phyloP scores from a whole-genome alignment of 805 yeast genomes.

The Monosporozyma aerobia region DNA sequence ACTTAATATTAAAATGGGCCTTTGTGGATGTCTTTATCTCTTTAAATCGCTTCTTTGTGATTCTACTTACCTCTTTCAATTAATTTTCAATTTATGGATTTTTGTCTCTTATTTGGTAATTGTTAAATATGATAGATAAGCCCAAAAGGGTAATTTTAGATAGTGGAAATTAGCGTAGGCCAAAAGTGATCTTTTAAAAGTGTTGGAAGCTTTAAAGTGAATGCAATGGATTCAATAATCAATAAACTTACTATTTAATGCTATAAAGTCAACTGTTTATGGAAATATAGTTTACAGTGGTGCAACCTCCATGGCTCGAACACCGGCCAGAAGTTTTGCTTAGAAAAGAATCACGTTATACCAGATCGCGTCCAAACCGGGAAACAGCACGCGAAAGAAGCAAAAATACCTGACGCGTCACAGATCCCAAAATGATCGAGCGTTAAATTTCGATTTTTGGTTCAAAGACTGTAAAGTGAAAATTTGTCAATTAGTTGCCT shows the following conservation, averaged over 20 bases:
- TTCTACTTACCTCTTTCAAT: not conserved
- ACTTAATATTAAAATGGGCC: too few species aligned
- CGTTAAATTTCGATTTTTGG: not conserved
- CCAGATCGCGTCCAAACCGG: too few species aligned
- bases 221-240: too few species aligned
- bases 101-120: not conserved
- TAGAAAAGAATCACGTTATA: too few species aligned
- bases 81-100: not conserved
- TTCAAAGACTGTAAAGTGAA: not conserved
- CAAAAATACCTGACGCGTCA: not conserved
- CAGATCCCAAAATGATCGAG: not conserved
- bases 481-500: slow-evolving; percentile 1
- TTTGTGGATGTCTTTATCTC: too few species aligned
- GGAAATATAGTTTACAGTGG: too few species aligned
- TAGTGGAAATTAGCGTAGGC: not conserved
- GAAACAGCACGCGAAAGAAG: not conserved
- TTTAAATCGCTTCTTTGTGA: not conserved
- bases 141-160: not conserved
- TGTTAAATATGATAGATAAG: not conserved
- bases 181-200: too few species aligned
- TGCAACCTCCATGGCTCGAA: not conserved
- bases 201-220: too few species aligned
- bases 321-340: not conserved
- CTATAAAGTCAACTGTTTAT: too few species aligned
- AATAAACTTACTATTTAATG: too few species aligned